Conservation (phyloP, 495 filamentous ascomycete genomes). For the Aspergillus leporis region DNA sequence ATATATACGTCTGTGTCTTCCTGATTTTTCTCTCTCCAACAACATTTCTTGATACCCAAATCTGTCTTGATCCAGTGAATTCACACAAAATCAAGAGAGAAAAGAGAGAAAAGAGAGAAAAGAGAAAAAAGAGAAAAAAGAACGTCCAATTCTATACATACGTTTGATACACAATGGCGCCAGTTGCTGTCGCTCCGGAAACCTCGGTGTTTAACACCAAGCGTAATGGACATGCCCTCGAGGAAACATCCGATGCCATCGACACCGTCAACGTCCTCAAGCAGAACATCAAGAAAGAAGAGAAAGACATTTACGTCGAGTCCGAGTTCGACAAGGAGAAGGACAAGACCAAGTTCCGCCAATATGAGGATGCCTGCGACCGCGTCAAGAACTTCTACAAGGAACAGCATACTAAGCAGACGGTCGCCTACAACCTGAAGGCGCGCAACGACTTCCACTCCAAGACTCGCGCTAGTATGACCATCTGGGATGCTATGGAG, state of each 20-base stretch:
- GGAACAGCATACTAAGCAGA: slow-evolving; percentile 83
- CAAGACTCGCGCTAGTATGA: slow-evolving; percentile 70
- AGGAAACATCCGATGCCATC: slow-evolving; percentile 75
- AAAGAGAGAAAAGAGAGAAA: too few species aligned
- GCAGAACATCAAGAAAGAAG: slow-evolving; percentile 48
- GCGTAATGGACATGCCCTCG: slow-evolving; percentile 71
- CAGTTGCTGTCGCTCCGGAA: slow-evolving; percentile 29
- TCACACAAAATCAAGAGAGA: slow-evolving; percentile 3
- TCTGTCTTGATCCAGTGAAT: not conserved
- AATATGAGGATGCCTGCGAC: slow-evolving; percentile 76
- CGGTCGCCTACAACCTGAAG: slow-evolving; percentile 78
- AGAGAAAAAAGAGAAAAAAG: too few species aligned
- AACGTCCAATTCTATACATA: slow-evolving; percentile 11
- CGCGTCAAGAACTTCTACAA: slow-evolving; percentile 81
- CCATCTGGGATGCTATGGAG: slow-evolving; percentile 86
- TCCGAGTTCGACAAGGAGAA: slow-evolving; percentile 74
- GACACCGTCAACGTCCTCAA: slow-evolving; percentile 81
- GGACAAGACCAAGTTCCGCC: slow-evolving; percentile 79
- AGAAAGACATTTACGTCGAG: slow-evolving; percentile 57
- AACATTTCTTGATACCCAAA: slow-evolving; percentile 6
- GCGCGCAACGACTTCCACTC: slow-evolving; percentile 70
- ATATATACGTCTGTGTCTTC: slow-evolving; percentile 6
- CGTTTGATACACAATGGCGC: slow-evolving; percentile 31
- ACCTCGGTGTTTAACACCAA: slow-evolving; percentile 32
- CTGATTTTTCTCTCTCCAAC: not conserved